Evolutionary conservation across 305 asterid species (phyloP).

Genomic region (Lippia alba): DNA sequence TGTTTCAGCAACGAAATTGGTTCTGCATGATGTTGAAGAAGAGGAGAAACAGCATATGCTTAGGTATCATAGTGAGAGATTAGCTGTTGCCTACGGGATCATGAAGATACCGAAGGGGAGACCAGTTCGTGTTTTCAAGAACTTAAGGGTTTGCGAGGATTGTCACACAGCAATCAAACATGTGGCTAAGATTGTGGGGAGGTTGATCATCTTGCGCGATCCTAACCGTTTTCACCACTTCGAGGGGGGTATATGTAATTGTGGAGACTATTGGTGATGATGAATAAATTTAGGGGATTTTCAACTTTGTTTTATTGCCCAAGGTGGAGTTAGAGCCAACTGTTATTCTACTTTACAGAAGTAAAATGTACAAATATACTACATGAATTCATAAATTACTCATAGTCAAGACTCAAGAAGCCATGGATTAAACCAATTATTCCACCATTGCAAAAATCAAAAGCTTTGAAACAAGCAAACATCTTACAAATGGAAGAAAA

Average conservation of each 20-base stretch:
- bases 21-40: slow-evolving; percentile 90
- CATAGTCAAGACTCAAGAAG: too few relatives aligned
- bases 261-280: slow-evolving; percentile 90
- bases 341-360: too few relatives aligned
- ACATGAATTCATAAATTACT: too few relatives aligned
- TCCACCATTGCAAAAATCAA: not conserved
- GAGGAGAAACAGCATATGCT: slow-evolving; percentile 89
- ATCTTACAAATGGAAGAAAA: slow-evolving; percentile 18
- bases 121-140: slow-evolving; percentile 81
- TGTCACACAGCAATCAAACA: slow-evolving; percentile 83
- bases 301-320: too few relatives aligned
- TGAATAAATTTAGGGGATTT: too few relatives aligned
- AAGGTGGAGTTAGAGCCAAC: too few relatives aligned
- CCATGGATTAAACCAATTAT: not conserved
- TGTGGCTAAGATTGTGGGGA: slow-evolving; percentile 75
- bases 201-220: slow-evolving; percentile 78
- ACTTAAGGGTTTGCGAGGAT: slow-evolving; percentile 87
- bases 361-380: too few relatives aligned
- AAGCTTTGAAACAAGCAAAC: not conserved
- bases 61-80: slow-evolving; percentile 83
- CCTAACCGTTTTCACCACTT: slow-evolving; percentile 93
- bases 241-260: slow-evolving; percentile 72
- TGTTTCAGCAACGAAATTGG: slow-evolving; percentile 75
- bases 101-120: slow-evolving; percentile 73
- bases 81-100: slow-evolving; percentile 88